phyloP scores from a whole-genome alignment of 176 grass and related monocot genomes.

The Avena sativa region DNA sequence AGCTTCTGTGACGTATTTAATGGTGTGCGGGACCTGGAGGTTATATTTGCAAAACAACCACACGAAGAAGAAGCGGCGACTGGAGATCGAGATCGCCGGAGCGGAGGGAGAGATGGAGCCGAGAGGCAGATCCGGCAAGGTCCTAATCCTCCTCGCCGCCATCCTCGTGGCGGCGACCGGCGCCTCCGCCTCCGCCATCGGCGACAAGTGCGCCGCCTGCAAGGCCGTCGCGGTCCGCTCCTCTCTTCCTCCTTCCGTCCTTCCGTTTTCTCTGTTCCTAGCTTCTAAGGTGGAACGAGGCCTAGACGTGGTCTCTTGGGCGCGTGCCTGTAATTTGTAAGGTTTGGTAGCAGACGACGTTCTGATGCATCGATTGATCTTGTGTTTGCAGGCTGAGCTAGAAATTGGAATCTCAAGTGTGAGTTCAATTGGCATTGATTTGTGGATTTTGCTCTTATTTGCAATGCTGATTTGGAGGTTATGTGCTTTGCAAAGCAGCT shows the following conservation, averaged over 20 bases:
- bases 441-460: not conserved
- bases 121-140: conserved; percentile 44
- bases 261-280: not conserved
- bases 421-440: conserved; percentile 36
- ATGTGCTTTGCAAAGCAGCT: too few species aligned
- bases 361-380: conserved; percentile 32
- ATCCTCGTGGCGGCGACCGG: conserved; percentile 7
- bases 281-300: not conserved
- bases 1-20: conserved; percentile 46
- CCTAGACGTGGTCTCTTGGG: not conserved
- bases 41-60: conserved; percentile 39
- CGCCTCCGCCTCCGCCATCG: conserved; percentile 61
- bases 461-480: not conserved
- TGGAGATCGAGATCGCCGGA: conserved; percentile 36
- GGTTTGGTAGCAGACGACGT: not conserved
- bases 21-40: not conserved
- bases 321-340: too few species aligned
- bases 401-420: conserved; percentile 86
- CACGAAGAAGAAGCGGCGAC: not conserved
- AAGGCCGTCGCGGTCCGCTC: conserved; percentile 76
- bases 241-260: not conserved
- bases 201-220: conserved; percentile 89
- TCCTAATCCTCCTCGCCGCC: conserved; percentile 32
- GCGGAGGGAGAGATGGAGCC: conserved; percentile 43
- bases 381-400: conserved; percentile 69